These are phyloP conservation scores for Sporothrix humicola DNA, from an alignment of 2,329 filamentous ascomycete species.

Conservation along the genomic window DNA sequence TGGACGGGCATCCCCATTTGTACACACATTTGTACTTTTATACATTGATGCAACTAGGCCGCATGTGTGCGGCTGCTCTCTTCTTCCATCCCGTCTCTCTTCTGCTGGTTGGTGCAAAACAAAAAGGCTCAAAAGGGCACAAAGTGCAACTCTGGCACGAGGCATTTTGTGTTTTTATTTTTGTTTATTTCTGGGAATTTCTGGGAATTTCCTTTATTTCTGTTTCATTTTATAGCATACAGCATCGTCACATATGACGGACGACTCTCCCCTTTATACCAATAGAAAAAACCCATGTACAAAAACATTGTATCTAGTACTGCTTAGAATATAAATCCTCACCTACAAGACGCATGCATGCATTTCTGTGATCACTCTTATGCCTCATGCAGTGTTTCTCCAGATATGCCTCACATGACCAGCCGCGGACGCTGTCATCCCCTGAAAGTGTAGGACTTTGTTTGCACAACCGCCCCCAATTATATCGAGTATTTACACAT, in stretches of 20 bases:
- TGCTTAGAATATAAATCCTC: not conserved
- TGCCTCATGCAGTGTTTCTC: constrained; percentile 6
- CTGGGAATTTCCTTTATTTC: not conserved
- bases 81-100: not conserved
- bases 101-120: constrained; percentile 10
- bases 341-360: not conserved
- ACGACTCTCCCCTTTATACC: constrained; percentile 28
- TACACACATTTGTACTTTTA: constrained; percentile 19
- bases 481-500: not conserved
- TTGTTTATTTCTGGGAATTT: not conserved
- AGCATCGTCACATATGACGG: not conserved
- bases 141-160: not conserved
- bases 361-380: not conserved
- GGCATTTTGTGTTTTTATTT: constrained; percentile 1
- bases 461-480: not conserved
- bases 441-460: not conserved
- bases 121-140: not conserved
- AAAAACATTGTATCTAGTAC: not conserved
- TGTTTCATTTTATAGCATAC: not conserved
- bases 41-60: constrained; percentile 9
- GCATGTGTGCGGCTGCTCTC: constrained; percentile 5
- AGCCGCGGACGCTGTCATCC: constrained; percentile 5
- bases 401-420: constrained; percentile 6
- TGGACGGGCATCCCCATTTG: not conserved
- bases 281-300: constrained; percentile 20